phyloP scores from a whole-genome alignment of 805 yeast genomes.

The Sporopachydermia quercuum region DNA sequence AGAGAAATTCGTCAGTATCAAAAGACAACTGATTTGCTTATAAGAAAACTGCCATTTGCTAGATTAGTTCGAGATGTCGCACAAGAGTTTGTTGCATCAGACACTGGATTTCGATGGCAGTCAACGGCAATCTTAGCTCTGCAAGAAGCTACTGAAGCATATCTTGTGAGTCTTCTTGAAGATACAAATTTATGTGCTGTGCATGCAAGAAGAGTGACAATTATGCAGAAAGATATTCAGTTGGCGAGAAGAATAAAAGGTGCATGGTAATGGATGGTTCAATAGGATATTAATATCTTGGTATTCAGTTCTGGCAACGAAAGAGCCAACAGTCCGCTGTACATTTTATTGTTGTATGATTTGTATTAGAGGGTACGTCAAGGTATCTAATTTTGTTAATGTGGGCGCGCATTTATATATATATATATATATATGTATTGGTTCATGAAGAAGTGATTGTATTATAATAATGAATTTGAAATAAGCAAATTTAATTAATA shows the following conservation, averaged over 20 bases:
- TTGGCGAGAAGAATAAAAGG: conserved; percentile 69
- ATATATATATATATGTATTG: no score
- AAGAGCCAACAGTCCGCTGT: no score
- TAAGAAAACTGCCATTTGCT: conserved; percentile 66
- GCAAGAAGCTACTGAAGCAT: conserved; percentile 76
- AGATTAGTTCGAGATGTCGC: conserved; percentile 64
- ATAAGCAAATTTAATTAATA: no score
- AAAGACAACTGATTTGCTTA: conserved; percentile 47
- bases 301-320: no score
- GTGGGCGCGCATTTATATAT: no score
- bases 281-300: neutral
- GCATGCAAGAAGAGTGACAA: conserved; percentile 73
- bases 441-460: no score
- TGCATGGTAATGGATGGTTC: conserved; percentile 1
- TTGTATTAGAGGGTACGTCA: no score
- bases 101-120: conserved; percentile 59
- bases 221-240: conserved; percentile 73
- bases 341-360: no score
- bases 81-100: conserved; percentile 29
- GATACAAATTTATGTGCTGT: conserved; percentile 67
- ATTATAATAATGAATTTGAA: no score
- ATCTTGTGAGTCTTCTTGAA: conserved; percentile 53
- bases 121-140: conserved; percentile 61
- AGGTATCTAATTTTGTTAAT: no score
- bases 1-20: conserved; percentile 58